These are phyloP conservation scores for Stentor roeselii DNA, from an alignment of 73 alveolate genomes.

Conservation along the genomic window DNA sequence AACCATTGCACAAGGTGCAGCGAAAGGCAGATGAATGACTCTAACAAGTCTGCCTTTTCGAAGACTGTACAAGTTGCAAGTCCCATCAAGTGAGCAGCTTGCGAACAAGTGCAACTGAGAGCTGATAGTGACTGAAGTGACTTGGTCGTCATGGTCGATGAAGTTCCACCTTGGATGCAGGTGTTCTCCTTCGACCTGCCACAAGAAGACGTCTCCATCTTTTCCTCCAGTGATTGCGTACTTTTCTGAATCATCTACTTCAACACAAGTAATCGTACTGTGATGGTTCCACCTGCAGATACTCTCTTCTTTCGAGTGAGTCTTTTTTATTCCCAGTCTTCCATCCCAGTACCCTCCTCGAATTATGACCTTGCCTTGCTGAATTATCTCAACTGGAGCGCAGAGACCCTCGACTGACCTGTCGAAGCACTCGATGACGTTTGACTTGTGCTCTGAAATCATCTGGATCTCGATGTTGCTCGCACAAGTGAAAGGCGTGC, in stretches of 20 bases:
- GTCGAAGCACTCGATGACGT: neutral
- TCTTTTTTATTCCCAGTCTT: slow-evolving; percentile 28
- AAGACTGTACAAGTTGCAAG: slow-evolving; percentile 52
- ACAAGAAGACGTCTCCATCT: slow-evolving; percentile 48
- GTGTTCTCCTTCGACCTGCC: slow-evolving; percentile 41
- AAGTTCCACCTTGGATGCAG: slow-evolving; percentile 38
- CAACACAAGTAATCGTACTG: slow-evolving; percentile 40
- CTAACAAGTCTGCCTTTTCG: slow-evolving; percentile 57
- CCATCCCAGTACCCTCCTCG: slow-evolving; percentile 58
- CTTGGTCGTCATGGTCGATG: slow-evolving; percentile 29
- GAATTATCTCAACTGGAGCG: slow-evolving; percentile 22
- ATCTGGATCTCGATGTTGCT: slow-evolving; percentile 7
- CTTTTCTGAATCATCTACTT: slow-evolving; percentile 40
- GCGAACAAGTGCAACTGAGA: slow-evolving; percentile 45
- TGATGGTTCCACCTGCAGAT: slow-evolving; percentile 29
- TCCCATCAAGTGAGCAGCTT: slow-evolving; percentile 54
- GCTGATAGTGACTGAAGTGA: slow-evolving; percentile 39
- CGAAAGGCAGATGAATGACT: slow-evolving; percentile 54
- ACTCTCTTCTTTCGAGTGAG: slow-evolving; percentile 31
- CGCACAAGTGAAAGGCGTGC: slow-evolving; percentile 22
- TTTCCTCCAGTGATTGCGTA: slow-evolving; percentile 48
- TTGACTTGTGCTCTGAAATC: neutral
- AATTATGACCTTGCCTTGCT: slow-evolving; percentile 28
- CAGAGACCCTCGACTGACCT: slow-evolving; percentile 2
- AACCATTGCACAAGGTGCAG: slow-evolving; percentile 55